Evolutionary conservation across 2,329 filamentous ascomycete genomes (phyloP).

Genomic region (Cladosporium velox): DNA sequence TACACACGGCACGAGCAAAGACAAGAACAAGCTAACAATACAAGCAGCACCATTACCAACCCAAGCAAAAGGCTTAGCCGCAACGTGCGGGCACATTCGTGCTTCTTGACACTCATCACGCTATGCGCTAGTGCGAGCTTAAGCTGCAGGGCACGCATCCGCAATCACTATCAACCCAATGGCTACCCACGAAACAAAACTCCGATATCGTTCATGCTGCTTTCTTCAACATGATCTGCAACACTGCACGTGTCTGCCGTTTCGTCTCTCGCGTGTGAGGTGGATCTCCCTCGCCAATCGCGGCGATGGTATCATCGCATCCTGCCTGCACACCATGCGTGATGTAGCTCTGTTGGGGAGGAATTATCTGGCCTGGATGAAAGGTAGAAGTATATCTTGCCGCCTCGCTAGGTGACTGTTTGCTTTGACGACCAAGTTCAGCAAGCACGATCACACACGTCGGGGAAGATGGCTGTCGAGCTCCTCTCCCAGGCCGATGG

Average conservation of each 20-base stretch:
- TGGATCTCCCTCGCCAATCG: neutral
- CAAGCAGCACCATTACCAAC: neutral
- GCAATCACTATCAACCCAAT: neutral
- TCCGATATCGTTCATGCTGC: neutral
- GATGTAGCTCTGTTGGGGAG: neutral
- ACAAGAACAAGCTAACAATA: neutral
- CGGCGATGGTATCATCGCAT: slow-evolving; percentile 11
- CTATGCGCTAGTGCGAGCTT: slow-evolving; percentile 9
- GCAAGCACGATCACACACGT: neutral
- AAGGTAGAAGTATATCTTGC: neutral
- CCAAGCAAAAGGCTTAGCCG: neutral
- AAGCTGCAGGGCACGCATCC: neutral
- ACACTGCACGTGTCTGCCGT: neutral
- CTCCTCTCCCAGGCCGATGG: slow-evolving; percentile 40
- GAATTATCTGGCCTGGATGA: neutral
- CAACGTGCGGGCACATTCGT: neutral
- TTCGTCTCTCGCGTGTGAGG: neutral
- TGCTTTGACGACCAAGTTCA: neutral
- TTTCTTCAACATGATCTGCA: neutral
- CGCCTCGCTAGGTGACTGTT: neutral
- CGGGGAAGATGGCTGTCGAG: slow-evolving; percentile 26
- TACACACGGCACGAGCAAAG: neutral
- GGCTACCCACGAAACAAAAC: neutral
- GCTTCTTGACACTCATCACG: slow-evolving; percentile 9
- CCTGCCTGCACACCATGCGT: slow-evolving; percentile 3